Evolutionary conservation across 148 eudicot species (phyloP).

Genomic region (Spergularia bocconei): DNA sequence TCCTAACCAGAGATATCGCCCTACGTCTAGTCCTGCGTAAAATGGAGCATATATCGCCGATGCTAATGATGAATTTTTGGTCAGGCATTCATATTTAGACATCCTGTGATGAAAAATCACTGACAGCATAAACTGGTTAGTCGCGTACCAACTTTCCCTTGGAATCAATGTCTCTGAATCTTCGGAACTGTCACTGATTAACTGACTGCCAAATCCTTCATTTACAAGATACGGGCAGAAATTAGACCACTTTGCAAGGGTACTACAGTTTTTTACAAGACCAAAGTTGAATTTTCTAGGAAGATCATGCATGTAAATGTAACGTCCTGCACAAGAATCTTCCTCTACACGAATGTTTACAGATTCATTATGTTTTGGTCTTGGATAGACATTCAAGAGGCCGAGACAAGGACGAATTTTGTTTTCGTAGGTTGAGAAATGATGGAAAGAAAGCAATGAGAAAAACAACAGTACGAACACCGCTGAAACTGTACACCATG

Average conservation of each 20-base stretch:
- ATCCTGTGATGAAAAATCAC: constrained; percentile 38
- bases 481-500: constrained; percentile 3
- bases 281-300: constrained; percentile 38
- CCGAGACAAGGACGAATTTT: background rate
- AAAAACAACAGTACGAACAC: constrained; percentile 8
- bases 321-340: constrained; percentile 33
- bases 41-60: constrained; percentile 43
- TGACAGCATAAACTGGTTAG: constrained; percentile 40
- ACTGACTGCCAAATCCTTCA: constrained; percentile 29
- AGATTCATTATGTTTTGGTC: background rate
- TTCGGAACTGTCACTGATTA: background rate
- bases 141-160: constrained; percentile 32
- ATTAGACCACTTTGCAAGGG: constrained; percentile 20
- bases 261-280: constrained; percentile 23
- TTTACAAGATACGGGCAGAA: constrained; percentile 31
- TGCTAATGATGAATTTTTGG: constrained; percentile 33
- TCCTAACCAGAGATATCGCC: constrained; percentile 25
- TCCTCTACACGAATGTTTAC: background rate
- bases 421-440: background rate
- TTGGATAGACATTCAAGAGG: background rate
- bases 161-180: background rate
- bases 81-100: constrained; percentile 44
- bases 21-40: constrained; percentile 40
- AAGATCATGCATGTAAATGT: constrained; percentile 39
- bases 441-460: constrained; percentile 14